Evolutionary conservation across 2,329 filamentous ascomycete species (phyloP), one percentile per base, ranked within the genome.

Genomic region (Gyromitra esculenta): DNA sequence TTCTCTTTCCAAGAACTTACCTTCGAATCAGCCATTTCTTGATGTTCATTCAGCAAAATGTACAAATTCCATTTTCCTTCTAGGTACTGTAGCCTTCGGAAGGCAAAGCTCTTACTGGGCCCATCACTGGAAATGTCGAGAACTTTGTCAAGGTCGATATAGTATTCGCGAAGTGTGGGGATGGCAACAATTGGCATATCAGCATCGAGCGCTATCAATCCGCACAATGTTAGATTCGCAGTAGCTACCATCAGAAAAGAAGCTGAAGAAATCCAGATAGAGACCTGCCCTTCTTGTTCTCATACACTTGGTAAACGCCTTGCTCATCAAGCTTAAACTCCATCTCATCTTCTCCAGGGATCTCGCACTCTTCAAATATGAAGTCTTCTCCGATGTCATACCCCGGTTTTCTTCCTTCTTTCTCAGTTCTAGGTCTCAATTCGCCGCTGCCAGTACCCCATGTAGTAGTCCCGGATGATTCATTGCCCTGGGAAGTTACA

Each of bases 31-130:
- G 96, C 95, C 67, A 96, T 96, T 84, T 99, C 96, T 82, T 98
- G 94, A 80, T 98, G 98, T 83, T 97, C 96, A 82, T 99, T 98
- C 75, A 98, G 86, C 39, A 99, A 88, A 25, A 91, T 89, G 82
- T 99, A 97, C 25, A 99, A 87, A 82, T 97, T 97, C 85, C 97
- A 99, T 82, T 97, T 97, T 76, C 94, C 95, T 85, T 99, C 96
- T 7, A 99, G 86, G 82, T 98, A 99, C 81, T 97, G 95, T 62
- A 99, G 87, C 9, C 96, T 91, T 70, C 95, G 91, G 83, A 97
- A 99, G 0, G 96, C 95, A 84, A 98, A 98, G 82, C 94, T 97
- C 85, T 99, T 99, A 84, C 91, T 95, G 0, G 96, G 96, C 0
- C 96, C 96, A 82, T 99, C 95, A 0, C 94, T 97, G 0, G 94